Conservation (phyloP, 2,329 filamentous ascomycete genomes). For the Ceratocystis huliohia region DNA sequence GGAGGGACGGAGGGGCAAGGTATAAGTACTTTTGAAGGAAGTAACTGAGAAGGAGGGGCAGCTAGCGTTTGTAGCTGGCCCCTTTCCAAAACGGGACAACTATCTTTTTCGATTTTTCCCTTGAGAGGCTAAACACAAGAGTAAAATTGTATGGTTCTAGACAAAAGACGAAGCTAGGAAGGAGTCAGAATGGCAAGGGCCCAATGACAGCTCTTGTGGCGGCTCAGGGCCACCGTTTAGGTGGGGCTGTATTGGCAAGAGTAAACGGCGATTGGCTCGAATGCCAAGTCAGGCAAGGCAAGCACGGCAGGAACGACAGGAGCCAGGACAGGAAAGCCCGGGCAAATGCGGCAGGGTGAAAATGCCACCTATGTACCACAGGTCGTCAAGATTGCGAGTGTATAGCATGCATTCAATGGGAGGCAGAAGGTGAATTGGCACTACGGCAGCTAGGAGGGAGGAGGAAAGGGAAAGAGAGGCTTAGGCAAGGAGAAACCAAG, state of each 20-base stretch:
- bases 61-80: neutral
- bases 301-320: slow-evolving; percentile 9
- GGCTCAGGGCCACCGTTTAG: slow-evolving; percentile 9
- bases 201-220: neutral
- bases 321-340: neutral
- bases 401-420: no score
- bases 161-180: neutral
- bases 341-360: slow-evolving; percentile 2
- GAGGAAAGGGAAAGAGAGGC: neutral
- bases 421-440: no score
- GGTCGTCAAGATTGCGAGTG: no score
- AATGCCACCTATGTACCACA: neutral
- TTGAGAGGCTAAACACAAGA: neutral
- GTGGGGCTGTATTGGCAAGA: slow-evolving; percentile 1
- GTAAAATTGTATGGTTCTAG: neutral
- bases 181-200: neutral
- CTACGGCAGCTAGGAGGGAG: neutral
- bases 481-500: neutral
- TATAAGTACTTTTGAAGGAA: slow-evolving; percentile 15
- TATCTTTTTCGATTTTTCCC: neutral
- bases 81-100: neutral
- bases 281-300: neutral
- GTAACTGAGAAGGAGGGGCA: neutral
- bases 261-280: slow-evolving; percentile 7
- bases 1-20: slow-evolving; percentile 10